These are phyloP conservation scores for Vaccinium macrocarpon DNA, from an alignment of 148 eudicot species.

Conservation along the genomic window DNA sequence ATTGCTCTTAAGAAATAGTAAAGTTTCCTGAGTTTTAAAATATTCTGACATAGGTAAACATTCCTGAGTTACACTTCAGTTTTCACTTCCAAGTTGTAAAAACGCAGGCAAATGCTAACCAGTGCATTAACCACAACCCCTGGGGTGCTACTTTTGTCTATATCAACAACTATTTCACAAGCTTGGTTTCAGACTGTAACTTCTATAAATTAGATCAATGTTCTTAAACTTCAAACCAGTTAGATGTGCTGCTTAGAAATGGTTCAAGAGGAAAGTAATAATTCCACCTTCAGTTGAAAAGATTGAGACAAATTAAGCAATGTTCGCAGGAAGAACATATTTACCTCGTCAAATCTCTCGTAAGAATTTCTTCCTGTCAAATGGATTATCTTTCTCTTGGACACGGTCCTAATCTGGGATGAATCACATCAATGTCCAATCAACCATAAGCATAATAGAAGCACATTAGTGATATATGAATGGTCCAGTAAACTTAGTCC, in stretches of 20 bases:
- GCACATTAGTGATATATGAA: background rate
- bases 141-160: background rate
- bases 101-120: background rate
- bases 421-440: background rate
- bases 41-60: background rate
- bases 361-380: constrained; percentile 53
- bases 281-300: background rate
- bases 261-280: background rate
- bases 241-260: background rate
- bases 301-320: background rate
- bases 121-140: background rate
- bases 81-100: background rate
- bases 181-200: constrained; percentile 1
- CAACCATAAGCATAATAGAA: background rate
- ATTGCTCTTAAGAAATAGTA: background rate
- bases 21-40: too few species aligned
- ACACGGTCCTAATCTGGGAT: constrained; percentile 40
- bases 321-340: background rate
- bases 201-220: background rate
- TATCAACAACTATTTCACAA: background rate
- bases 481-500: background rate
- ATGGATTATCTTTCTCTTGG: constrained; percentile 39
- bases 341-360: constrained; percentile 62
- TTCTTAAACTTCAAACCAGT: background rate
- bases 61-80: background rate